These are phyloP conservation scores for Talinum fruticosum DNA, from an alignment of 148 eudicot species.

Conservation along the genomic window DNA sequence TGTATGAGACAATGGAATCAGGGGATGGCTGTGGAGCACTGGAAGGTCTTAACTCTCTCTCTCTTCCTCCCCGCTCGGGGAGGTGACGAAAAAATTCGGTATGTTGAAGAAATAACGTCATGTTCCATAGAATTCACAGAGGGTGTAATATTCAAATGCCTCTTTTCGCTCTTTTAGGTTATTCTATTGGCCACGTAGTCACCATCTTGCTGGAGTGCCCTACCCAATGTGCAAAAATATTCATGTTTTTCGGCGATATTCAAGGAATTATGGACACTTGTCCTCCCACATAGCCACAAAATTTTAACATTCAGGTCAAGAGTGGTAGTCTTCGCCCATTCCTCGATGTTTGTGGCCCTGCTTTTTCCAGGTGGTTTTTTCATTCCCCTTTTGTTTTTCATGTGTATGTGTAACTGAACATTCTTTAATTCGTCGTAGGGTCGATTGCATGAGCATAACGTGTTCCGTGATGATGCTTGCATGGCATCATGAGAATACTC, in stretches of 20 bases:
- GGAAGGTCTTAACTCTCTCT: too few relatives aligned
- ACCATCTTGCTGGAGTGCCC: background rate
- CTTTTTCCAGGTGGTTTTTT: background rate
- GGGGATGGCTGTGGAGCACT: background rate
- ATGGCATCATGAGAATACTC: background rate
- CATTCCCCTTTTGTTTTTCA: background rate
- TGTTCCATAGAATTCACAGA: conserved; percentile 5
- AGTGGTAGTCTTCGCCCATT: background rate
- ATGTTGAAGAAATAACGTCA: background rate
- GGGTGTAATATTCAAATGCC: background rate
- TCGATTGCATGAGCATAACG: background rate
- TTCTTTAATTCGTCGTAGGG: background rate
- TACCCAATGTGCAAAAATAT: background rate
- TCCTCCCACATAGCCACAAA: background rate
- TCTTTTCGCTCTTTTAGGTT: background rate
- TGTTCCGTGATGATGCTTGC: background rate
- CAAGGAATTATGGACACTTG: background rate
- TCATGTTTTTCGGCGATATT: background rate
- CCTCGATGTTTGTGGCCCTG: background rate
- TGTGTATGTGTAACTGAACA: background rate
- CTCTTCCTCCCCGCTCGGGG: too few relatives aligned
- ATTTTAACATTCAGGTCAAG: background rate
- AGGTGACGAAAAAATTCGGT: background rate
- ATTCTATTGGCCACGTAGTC: conserved; percentile 3
- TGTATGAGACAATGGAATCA: background rate